Percentiles rank a stretch among this genome's conserved stretches.
Conservation (phyloP, 179 eudicot genomes). For the Sideroxylon spinosum region DNA sequence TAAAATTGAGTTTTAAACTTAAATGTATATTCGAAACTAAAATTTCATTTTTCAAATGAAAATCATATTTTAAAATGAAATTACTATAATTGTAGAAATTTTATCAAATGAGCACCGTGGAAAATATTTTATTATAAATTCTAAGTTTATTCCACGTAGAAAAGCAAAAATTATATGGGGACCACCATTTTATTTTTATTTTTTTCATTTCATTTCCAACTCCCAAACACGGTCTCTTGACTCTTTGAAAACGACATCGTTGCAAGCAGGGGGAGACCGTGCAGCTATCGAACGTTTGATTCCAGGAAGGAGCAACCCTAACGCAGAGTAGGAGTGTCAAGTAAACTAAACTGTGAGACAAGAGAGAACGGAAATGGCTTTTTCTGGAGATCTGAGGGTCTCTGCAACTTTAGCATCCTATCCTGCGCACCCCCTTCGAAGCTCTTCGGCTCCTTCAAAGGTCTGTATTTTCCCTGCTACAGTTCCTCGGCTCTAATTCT, state of each 20-base stretch:
- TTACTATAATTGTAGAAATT: too few relatives aligned
- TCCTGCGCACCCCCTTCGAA: constrained; percentile 35
- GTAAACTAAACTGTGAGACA: constrained; percentile 16
- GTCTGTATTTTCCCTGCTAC: constrained; percentile 24
- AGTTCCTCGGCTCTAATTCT: background rate
- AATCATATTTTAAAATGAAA: too few relatives aligned
- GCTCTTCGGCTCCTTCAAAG: constrained; percentile 45
- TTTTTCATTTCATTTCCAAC: too few relatives aligned
- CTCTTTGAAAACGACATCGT: constrained; percentile 8
- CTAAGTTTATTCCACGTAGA: too few relatives aligned
- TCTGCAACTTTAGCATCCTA: constrained; percentile 53
- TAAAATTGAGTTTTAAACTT: too few relatives aligned
- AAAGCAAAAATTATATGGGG: too few relatives aligned
- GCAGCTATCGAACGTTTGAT: background rate
- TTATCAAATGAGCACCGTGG: too few relatives aligned
- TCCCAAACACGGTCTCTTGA: too few relatives aligned
- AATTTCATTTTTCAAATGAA: too few relatives aligned
- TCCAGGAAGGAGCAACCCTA: constrained; percentile 7
- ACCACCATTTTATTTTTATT: too few relatives aligned
- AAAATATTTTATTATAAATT: too few relatives aligned
- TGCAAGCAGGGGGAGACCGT: background rate
- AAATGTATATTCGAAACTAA: too few relatives aligned
- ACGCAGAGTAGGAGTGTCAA: background rate
- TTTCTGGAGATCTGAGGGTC: constrained; percentile 66
- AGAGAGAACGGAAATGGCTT: constrained; percentile 40